Evolutionary conservation across 179 eudicot genomes (phyloP).

Genomic region (Silene vulgaris): DNA sequence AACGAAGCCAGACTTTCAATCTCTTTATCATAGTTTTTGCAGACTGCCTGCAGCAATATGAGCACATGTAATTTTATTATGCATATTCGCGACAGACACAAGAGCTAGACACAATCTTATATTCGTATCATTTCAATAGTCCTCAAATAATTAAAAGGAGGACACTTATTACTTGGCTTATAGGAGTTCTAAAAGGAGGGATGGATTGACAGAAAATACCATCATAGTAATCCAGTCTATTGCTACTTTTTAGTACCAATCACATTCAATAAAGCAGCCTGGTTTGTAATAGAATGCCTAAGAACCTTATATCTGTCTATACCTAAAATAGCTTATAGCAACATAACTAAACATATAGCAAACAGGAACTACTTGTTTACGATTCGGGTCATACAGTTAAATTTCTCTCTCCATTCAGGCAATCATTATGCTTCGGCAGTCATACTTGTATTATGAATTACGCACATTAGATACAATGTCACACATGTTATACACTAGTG

Average conservation of each 20-base stretch:
- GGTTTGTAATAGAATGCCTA: not conserved
- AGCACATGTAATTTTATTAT: conserved; percentile 8
- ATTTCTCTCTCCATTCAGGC: not conserved
- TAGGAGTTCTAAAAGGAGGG: not conserved
- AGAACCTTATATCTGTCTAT: conserved; percentile 4
- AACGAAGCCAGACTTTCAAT: conserved; percentile 55
- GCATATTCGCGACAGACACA: not conserved
- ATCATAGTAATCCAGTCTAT: not conserved
- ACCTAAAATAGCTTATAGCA: not conserved
- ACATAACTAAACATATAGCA: not conserved
- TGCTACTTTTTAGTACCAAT: not conserved
- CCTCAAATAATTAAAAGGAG: not conserved
- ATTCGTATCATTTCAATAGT: not conserved
- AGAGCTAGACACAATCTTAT: not conserved
- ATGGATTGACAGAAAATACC: not conserved
- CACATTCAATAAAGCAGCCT: not conserved
- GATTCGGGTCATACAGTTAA: not conserved
- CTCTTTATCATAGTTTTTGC: conserved; percentile 60
- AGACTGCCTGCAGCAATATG: conserved; percentile 55
- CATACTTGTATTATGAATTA: not conserved
- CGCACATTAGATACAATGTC: not conserved
- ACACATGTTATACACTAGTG: not conserved
- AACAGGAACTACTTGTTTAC: not conserved
- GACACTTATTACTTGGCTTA: not conserved
- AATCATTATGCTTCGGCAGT: not conserved